Conservation (phyloP, 257 asterid genomes). For the Scutellaria barbata region DNA sequence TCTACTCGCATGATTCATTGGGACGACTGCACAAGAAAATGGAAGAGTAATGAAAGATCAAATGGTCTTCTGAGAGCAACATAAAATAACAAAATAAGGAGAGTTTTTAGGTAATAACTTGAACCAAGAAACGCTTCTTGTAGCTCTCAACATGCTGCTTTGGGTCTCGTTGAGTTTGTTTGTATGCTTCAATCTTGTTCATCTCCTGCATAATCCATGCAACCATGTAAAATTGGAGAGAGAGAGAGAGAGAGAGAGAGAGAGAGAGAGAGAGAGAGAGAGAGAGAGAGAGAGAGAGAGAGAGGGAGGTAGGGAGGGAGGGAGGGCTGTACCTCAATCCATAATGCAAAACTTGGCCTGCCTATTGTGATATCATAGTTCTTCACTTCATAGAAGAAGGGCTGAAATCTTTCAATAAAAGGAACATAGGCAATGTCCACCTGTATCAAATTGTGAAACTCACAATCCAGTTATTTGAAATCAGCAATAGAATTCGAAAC, state of each 20-base stretch:
- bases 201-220: conserved; percentile 58
- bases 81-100: background rate
- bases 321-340: conserved; percentile 64
- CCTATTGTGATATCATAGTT: conserved; percentile 60
- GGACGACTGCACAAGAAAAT: conserved; percentile 34
- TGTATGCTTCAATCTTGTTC: conserved; percentile 81
- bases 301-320: background rate
- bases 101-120: conserved; percentile 12
- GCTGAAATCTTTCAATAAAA: conserved; percentile 67
- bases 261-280: conserved; percentile 6
- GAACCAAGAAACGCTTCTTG: conserved; percentile 61
- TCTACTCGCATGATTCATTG: background rate
- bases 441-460: conserved; percentile 41
- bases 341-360: conserved; percentile 66
- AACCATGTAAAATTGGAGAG: background rate
- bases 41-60: conserved; percentile 8
- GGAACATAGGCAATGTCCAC: conserved; percentile 86
- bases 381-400: conserved; percentile 60
- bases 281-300: background rate
- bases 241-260: background rate
- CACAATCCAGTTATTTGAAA: conserved; percentile 4
- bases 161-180: conserved; percentile 61
- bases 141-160: conserved; percentile 67
- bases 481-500: conserved; percentile 8
- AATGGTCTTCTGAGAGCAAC: background rate